These are phyloP conservation scores for Pachyrhizus erosus DNA, from an alignment of 306 rosid genomes.

Conservation along the genomic window DNA sequence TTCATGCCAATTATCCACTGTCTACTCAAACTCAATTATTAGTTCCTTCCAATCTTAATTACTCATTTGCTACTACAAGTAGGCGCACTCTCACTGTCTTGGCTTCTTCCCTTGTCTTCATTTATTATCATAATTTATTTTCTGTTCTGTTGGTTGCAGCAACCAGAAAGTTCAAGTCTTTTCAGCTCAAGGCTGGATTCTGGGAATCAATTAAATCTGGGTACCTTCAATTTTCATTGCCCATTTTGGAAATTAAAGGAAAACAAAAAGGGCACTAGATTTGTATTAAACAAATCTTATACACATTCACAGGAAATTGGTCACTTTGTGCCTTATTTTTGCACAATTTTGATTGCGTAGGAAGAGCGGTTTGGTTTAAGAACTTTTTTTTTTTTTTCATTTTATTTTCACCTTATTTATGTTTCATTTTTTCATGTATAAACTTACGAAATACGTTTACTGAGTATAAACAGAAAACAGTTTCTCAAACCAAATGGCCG, in stretches of 20 bases:
- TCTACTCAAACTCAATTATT: slow-evolving; percentile 41
- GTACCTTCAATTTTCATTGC: slow-evolving; percentile 52
- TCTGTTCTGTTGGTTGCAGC: slow-evolving; percentile 50
- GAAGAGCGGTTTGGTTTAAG: background rate
- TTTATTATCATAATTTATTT: background rate
- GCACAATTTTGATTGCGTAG: background rate
- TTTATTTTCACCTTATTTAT: background rate
- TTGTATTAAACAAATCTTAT: slow-evolving; percentile 23
- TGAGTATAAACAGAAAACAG: background rate
- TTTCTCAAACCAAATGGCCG: background rate
- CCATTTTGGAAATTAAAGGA: background rate
- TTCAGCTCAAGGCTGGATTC: slow-evolving; percentile 74
- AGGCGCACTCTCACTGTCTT: background rate
- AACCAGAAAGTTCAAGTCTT: slow-evolving; percentile 57
- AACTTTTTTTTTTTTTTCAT: background rate
- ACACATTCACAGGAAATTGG: slow-evolving; percentile 4
- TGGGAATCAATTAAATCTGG: slow-evolving; percentile 98
- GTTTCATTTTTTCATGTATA: background rate
- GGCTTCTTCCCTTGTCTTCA: background rate
- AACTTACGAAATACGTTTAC: background rate
- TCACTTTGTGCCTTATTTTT: background rate
- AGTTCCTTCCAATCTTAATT: slow-evolving; percentile 54
- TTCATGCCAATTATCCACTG: slow-evolving; percentile 48
- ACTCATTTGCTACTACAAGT: slow-evolving; percentile 36
- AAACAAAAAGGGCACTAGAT: background rate